Evolutionary conservation across 306 rosid species (phyloP).

Genomic region (Corylus americana): DNA sequence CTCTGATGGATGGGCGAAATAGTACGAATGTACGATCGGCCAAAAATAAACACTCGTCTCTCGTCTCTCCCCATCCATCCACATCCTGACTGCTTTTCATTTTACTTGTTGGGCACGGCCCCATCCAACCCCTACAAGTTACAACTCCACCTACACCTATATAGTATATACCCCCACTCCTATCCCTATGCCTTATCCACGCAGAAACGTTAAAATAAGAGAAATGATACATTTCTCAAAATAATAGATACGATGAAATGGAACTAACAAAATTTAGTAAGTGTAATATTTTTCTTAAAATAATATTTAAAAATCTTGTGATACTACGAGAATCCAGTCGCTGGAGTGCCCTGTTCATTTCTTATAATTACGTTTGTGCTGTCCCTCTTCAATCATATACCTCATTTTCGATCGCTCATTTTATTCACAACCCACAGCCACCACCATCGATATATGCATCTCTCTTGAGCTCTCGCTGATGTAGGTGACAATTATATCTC

Average conservation of each 20-base stretch:
- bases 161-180: not conserved
- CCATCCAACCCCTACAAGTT: slow-evolving; percentile 8
- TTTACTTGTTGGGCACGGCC: slow-evolving; percentile 39
- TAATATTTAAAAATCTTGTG: not conserved
- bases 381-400: slow-evolving; percentile 7
- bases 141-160: not conserved
- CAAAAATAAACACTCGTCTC: not conserved
- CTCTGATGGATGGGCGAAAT: not conserved
- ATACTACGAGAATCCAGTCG: not conserved
- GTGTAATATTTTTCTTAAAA: no score
- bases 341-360: not conserved
- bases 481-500: not conserved
- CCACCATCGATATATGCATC: not conserved
- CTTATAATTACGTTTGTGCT: not conserved
- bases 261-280: no score
- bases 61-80: not conserved
- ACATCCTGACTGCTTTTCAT: slow-evolving; percentile 6
- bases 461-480: not conserved
- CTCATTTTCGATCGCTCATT: no score
- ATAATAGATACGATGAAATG: no score
- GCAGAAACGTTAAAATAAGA: not conserved
- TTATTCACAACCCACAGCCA: not conserved
- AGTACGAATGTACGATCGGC: not conserved
- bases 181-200: not conserved
- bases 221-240: no score